Conservation (phyloP, 2,329 filamentous ascomycete genomes). For the Teratosphaeria epicoccoides region DNA sequence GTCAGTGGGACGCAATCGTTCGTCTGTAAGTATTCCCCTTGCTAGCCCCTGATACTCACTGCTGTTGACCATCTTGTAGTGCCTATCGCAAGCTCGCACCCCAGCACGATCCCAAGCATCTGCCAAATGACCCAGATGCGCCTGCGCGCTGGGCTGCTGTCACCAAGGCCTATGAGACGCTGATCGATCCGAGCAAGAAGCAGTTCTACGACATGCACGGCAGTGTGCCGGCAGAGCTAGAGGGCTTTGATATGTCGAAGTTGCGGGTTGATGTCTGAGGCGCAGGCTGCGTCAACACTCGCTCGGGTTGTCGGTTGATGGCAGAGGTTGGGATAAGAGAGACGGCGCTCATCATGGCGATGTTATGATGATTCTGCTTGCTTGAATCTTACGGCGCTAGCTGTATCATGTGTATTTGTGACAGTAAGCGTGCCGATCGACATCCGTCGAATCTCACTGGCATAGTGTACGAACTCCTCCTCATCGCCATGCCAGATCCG, state of each 20-base stretch:
- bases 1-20: neutral
- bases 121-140: conserved; percentile 17
- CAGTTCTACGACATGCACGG: conserved; percentile 13
- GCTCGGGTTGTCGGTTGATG: no score
- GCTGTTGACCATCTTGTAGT: conserved; percentile 4
- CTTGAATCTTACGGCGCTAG: no score
- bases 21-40: conserved; percentile 2
- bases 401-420: no score
- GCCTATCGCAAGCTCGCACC: conserved; percentile 9
- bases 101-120: conserved; percentile 12
- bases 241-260: conserved; percentile 9
- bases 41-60: neutral
- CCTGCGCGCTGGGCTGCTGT: conserved; percentile 17
- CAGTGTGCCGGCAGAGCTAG: conserved; percentile 6
- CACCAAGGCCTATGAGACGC: conserved; percentile 13
- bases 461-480: no score
- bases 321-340: no score
- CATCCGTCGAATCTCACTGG: no score
- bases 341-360: no score
- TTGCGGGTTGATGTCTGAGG: conserved; percentile 4
- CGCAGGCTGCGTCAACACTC: neutral
- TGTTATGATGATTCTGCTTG: no score
- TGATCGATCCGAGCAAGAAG: conserved; percentile 12
- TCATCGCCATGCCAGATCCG: neutral
- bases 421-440: no score